Percentiles rank a stretch among this genome's conserved stretches.
These are phyloP conservation scores for Exophiala viscosa DNA, from an alignment of 2,329 filamentous ascomycete species.

Conservation along the genomic window DNA sequence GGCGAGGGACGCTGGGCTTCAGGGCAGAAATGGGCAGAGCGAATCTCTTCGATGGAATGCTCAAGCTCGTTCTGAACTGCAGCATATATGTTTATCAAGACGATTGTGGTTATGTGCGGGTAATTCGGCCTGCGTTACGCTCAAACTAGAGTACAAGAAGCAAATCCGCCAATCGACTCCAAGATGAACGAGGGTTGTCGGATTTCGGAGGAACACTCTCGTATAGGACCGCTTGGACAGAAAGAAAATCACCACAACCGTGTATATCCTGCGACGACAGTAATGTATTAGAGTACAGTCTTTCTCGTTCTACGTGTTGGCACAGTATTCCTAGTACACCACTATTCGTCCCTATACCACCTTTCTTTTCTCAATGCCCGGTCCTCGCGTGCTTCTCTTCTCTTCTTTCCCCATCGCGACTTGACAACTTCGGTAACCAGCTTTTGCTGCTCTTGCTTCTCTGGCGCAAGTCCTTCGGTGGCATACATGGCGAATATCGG, in stretches of 20 bases:
- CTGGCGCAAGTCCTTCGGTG: slow-evolving; percentile 47
- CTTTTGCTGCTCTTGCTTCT: slow-evolving; percentile 47
- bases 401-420: slow-evolving; percentile 58
- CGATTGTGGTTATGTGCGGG: slow-evolving; percentile 6
- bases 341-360: slow-evolving; percentile 58
- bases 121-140: not conserved
- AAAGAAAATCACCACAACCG: too few species aligned
- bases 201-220: slow-evolving; percentile 8
- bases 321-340: not conserved
- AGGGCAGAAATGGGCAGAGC: slow-evolving; percentile 2
- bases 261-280: not conserved
- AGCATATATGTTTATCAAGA: slow-evolving; percentile 17
- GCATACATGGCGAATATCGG: slow-evolving; percentile 61
- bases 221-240: not conserved
- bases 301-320: not conserved
- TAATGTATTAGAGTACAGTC: not conserved
- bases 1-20: not conserved
- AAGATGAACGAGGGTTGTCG: not conserved
- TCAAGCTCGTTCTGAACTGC: slow-evolving; percentile 5
- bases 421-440: slow-evolving; percentile 52
- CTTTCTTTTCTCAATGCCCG: slow-evolving; percentile 56
- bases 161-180: not conserved
- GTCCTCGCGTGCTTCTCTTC: slow-evolving; percentile 59
- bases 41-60: slow-evolving; percentile 1
- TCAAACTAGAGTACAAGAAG: not conserved